Percentiles rank a stretch among this genome's conserved stretches.
These are phyloP conservation scores for Boletus rubroflammeus DNA, from an alignment of 768 basidiomycete species.

Conservation along the genomic window DNA sequence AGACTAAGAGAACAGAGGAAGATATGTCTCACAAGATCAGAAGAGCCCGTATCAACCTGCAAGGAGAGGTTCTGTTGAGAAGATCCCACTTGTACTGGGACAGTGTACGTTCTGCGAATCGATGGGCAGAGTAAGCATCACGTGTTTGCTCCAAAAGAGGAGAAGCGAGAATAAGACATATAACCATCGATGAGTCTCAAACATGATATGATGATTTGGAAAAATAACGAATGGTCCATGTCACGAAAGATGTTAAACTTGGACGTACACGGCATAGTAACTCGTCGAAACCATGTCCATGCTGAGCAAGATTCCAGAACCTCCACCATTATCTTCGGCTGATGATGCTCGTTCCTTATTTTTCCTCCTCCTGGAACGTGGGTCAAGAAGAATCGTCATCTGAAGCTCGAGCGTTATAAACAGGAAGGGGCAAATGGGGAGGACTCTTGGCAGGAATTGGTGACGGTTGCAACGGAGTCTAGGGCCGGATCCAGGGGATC, in stretches of 20 bases:
- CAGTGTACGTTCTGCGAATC: slow-evolving; percentile 56
- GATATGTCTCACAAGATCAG: slow-evolving; percentile 59
- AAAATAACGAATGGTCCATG: neutral
- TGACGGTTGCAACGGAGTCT: neutral
- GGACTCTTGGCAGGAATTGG: neutral
- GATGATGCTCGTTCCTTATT: slow-evolving; percentile 9
- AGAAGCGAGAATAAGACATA: neutral
- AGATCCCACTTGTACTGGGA: slow-evolving; percentile 54
- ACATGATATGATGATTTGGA: neutral
- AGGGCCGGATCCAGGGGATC: neutral
- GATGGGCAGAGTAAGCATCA: neutral
- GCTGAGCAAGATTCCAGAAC: slow-evolving; percentile 55
- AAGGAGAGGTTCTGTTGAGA: slow-evolving; percentile 50
- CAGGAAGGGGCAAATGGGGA: neutral
- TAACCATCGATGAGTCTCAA: neutral
- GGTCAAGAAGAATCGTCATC: slow-evolving; percentile 14
- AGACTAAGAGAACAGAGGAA: neutral
- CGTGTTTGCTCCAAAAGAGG: neutral
- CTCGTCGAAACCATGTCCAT: slow-evolving; percentile 53
- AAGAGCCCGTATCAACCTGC: slow-evolving; percentile 80
- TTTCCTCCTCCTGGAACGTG: slow-evolving; percentile 4
- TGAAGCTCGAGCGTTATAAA: neutral
- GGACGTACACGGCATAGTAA: slow-evolving; percentile 51
- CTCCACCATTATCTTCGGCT: slow-evolving; percentile 45
- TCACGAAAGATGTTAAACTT: neutral